Evolutionary conservation across 768 basidiomycete genomes (phyloP), one percentile per base, ranked within the genome.

Genomic region (Russula emetica): DNA sequence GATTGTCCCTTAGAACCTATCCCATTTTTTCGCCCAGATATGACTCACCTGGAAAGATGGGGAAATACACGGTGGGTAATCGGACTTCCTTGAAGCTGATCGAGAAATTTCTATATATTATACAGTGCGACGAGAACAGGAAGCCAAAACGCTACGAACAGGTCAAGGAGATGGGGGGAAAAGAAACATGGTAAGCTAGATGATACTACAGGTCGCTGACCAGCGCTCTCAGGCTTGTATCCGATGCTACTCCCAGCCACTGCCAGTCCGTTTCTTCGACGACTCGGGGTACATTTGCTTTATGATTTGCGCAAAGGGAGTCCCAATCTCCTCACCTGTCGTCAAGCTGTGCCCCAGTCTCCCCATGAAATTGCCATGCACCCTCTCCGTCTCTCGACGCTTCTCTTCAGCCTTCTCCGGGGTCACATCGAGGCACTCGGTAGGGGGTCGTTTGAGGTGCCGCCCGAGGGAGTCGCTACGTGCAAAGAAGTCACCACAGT

Each of bases 401-500:
- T 60, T 53, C 4, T 10, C 8, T 1, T 24, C 8, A 1, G 59
- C 51, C 30, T 28, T 5, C 13, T 44, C 51, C 1, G 22, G 24
- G 0, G n/a, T 7, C n/a, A 32, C 10, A 0, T 36, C 9, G n/a
- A n/a, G 30, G 30, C 59, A 60, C 38, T 13, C 38, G 5, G 38
- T 14, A 16, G 38, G 38, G 14, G 38, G 38, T 6, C 5, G 13
- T 14, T 16, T 38, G 38, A 2, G 1, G 18, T 60, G 51, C 0
- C 59, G 28, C 8, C 6, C 8, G n/a, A 60, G 30, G 3, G 59
- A 40, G 30, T 60, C 59, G 2, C 6, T 13, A 4, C 50, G 51
- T 5, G 59, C 51, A 10, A 60, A 60, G 20, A 53, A 60, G n/a
- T 61, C 60, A 2, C 60, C 52, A 32, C 52, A 61, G n/a, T 10